Evolutionary conservation across 2,329 filamentous ascomycete species (phyloP).

Genomic region (Mollisiaceae sp.): DNA sequence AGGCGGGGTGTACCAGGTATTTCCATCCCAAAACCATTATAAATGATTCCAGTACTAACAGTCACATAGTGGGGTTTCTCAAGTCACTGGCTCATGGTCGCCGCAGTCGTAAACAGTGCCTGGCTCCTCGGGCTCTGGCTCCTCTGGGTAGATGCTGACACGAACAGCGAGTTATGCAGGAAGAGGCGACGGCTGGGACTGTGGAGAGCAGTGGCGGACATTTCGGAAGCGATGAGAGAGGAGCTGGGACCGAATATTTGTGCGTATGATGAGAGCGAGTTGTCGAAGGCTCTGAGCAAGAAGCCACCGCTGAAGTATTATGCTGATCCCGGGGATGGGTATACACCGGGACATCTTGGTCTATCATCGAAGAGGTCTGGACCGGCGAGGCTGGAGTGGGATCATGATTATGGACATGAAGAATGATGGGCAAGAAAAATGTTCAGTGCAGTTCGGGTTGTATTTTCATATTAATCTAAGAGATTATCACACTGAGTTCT

Average conservation of each 20-base stretch:
- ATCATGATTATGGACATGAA: slow-evolving; percentile 17
- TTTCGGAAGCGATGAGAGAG: slow-evolving; percentile 27
- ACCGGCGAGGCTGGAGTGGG: slow-evolving; percentile 16
- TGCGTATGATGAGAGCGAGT: slow-evolving; percentile 26
- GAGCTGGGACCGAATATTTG: slow-evolving; percentile 22
- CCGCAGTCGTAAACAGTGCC: slow-evolving; percentile 16
- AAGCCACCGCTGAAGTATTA: slow-evolving; percentile 25
- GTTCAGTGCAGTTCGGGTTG: too few species aligned
- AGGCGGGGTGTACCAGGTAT: slow-evolving; percentile 18
- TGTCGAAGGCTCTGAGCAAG: slow-evolving; percentile 20
- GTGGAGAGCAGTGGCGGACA: slow-evolving; percentile 27
- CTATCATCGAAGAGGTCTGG: slow-evolving; percentile 21
- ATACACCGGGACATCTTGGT: slow-evolving; percentile 24
- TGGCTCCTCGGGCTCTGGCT: slow-evolving; percentile 25
- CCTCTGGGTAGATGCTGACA: slow-evolving; percentile 27
- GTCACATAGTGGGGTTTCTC: slow-evolving; percentile 26
- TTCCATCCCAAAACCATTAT: background rate
- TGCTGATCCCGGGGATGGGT: slow-evolving; percentile 1
- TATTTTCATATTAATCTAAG: too few species aligned
- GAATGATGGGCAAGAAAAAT: background rate
- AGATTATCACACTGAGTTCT: too few species aligned
- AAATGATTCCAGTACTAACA: background rate
- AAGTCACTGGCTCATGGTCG: slow-evolving; percentile 25
- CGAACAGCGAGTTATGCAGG: slow-evolving; percentile 27
- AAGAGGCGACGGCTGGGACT: slow-evolving; percentile 23